These are phyloP conservation scores for Yamadazyma friedrichii DNA, from an alignment of 1,139 yeast genomes.

Conservation along the genomic window DNA sequence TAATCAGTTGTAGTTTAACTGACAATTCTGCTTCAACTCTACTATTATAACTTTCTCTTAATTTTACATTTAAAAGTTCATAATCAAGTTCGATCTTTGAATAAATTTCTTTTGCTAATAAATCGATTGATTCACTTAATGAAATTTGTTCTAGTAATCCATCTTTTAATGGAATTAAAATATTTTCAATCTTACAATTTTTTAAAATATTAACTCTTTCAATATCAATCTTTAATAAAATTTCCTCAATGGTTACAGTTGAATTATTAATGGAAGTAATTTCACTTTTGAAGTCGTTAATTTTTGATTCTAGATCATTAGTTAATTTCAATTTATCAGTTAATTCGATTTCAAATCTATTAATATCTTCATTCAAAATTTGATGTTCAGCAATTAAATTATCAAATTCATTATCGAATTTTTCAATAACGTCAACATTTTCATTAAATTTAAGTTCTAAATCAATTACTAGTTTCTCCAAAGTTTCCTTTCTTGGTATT, in stretches of 20 bases:
- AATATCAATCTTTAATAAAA: slow-evolving; percentile 51
- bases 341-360: slow-evolving; percentile 21
- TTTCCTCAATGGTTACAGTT: slow-evolving; percentile 47
- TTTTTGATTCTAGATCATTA: slow-evolving; percentile 26
- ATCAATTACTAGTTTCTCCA: slow-evolving; percentile 31
- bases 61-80: slow-evolving; percentile 43
- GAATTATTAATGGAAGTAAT: slow-evolving; percentile 28
- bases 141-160: slow-evolving; percentile 57
- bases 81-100: slow-evolving; percentile 56
- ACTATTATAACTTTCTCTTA: slow-evolving; percentile 33
- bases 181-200: slow-evolving; percentile 73
- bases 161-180: slow-evolving; percentile 60
- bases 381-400: slow-evolving; percentile 50
- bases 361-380: slow-evolving; percentile 38
- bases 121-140: slow-evolving; percentile 40
- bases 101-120: slow-evolving; percentile 40
- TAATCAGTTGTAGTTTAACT: slow-evolving; percentile 28
- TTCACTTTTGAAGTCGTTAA: slow-evolving; percentile 37
- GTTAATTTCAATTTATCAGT: slow-evolving; percentile 27
- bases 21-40: slow-evolving; percentile 51
- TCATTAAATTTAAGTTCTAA: slow-evolving; percentile 33
- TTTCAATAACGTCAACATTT: slow-evolving; percentile 29
- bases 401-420: slow-evolving; percentile 40
- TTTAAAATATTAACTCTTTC: slow-evolving; percentile 64
- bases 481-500: slow-evolving; percentile 36